phyloP scores from a whole-genome alignment of 176 grass and related monocot genomes.

The Alopecurus myosuroides region DNA sequence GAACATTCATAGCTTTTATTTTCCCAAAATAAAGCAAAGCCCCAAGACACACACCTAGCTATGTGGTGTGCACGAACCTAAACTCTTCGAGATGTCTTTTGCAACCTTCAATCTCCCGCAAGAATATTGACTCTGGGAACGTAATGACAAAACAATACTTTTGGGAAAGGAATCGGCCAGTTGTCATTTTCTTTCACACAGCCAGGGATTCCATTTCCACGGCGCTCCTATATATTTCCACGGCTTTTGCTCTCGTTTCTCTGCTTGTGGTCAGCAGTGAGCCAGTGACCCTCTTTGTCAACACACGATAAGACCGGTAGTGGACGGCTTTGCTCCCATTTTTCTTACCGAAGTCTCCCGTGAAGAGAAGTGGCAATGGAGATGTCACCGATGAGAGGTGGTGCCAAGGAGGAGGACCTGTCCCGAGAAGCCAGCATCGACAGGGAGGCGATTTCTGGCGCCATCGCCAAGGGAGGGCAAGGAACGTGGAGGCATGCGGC shows the following conservation, averaged over 20 bases:
- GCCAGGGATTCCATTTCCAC: neutral
- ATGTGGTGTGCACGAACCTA: neutral
- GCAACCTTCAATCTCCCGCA: too few relatives aligned
- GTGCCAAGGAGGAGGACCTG: conserved; percentile 15
- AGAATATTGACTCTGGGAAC: too few relatives aligned
- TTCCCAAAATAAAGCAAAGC: neutral
- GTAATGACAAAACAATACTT: neutral
- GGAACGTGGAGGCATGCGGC: conserved; percentile 77
- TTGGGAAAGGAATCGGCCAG: neutral
- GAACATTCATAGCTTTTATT: neutral
- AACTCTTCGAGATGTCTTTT: too few relatives aligned
- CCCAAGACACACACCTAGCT: too few relatives aligned
- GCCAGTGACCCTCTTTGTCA: conserved; percentile 8
- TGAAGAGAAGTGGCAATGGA: neutral
- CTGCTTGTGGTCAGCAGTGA: neutral
- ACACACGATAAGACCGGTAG: neutral
- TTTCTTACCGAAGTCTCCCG: neutral
- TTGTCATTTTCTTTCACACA: neutral
- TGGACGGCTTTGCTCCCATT: neutral
- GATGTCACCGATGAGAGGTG: conserved; percentile 3
- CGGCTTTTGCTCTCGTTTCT: too few relatives aligned
- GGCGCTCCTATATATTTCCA: too few relatives aligned
- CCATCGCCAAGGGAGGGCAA: neutral
- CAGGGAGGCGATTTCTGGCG: neutral
- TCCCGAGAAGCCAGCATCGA: neutral